These are phyloP conservation scores for Quercus glauca DNA, from an alignment of 306 rosid genomes.

Conservation along the genomic window DNA sequence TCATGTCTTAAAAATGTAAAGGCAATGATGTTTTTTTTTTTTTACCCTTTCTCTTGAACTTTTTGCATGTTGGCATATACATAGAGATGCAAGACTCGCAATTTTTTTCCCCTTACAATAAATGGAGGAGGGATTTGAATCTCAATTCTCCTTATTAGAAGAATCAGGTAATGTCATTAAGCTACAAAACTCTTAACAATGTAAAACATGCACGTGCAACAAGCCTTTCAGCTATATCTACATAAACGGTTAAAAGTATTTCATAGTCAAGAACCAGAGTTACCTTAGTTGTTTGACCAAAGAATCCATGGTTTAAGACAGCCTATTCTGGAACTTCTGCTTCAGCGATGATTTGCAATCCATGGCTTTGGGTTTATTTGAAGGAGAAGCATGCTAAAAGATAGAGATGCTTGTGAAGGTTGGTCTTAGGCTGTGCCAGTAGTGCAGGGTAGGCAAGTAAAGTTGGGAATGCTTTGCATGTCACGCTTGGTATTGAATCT, in stretches of 20 bases:
- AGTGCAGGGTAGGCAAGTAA: conserved; percentile 37
- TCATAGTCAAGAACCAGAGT: background rate
- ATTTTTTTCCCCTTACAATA: too few relatives aligned
- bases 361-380: conserved; percentile 31
- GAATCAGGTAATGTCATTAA: too few relatives aligned
- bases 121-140: too few relatives aligned
- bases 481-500: conserved; percentile 40
- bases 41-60: background rate
- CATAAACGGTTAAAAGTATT: background rate
- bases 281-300: conserved; percentile 51
- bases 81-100: background rate
- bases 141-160: too few relatives aligned
- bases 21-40: background rate
- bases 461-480: conserved; percentile 62
- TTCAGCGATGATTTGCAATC: background rate
- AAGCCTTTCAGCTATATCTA: background rate
- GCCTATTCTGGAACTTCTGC: conserved; percentile 22
- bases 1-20: background rate
- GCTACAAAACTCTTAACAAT: background rate
- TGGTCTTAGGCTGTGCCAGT: conserved; percentile 3
- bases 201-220: background rate
- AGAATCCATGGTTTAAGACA: conserved; percentile 33
- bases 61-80: background rate
- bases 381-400: conserved; percentile 26
- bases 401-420: conserved; percentile 9